These are phyloP conservation scores for Eucalyptus cloeziana DNA, from an alignment of 345 rosid genomes.

Conservation along the genomic window DNA sequence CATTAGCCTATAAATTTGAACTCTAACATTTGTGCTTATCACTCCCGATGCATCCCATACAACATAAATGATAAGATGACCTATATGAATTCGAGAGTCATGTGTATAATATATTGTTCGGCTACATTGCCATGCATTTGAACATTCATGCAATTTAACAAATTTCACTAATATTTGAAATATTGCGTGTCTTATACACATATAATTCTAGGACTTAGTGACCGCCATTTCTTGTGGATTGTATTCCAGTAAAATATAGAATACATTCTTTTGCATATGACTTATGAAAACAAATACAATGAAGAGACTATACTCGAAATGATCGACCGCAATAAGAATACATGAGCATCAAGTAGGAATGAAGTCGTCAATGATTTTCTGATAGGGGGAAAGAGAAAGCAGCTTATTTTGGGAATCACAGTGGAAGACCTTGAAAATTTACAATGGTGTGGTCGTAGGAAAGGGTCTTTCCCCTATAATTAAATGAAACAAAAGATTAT, in stretches of 20 bases:
- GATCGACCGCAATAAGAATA: rapidly evolving
- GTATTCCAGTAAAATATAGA: not conserved
- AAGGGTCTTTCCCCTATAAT: not conserved
- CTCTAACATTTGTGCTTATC: not conserved
- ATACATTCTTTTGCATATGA: not conserved
- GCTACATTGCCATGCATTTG: not conserved
- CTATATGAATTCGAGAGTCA: not conserved
- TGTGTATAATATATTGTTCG: not conserved
- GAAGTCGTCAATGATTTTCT: rapidly evolving
- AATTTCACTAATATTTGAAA: not conserved
- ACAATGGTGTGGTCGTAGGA: not conserved
- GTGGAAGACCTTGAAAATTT: not conserved
- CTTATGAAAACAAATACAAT: not conserved
- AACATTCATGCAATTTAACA: not conserved
- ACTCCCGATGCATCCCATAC: not conserved
- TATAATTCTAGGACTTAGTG: not conserved
- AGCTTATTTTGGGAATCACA: not conserved
- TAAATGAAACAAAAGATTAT: not conserved
- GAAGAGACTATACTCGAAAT: not conserved
- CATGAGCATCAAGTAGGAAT: not conserved
- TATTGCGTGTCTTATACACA: not conserved
- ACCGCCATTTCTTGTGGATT: not conserved
- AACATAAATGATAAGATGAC: not conserved
- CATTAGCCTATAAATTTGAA: not conserved
- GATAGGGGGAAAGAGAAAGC: not conserved